These are phyloP conservation scores for Tetrapisispora taiwanensis DNA, from an alignment of 805 yeast species.

Conservation along the genomic window DNA sequence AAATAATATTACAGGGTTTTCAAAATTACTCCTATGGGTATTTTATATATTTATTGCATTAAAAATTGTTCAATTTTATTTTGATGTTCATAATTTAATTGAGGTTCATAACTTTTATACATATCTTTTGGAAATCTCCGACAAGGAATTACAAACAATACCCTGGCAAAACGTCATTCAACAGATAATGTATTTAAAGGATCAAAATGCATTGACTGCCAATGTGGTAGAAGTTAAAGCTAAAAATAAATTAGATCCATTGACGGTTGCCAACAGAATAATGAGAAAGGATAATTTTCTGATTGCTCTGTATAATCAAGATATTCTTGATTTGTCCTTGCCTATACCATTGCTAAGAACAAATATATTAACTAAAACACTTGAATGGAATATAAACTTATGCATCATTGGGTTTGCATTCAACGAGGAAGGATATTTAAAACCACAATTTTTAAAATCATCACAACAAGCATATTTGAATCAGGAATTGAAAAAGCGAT, in stretches of 20 bases:
- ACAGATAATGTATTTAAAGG: slow-evolving; percentile 61
- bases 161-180: slow-evolving; percentile 85
- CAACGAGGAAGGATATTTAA: slow-evolving; percentile 72
- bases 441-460: slow-evolving; percentile 60
- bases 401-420: slow-evolving; percentile 83
- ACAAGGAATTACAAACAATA: slow-evolving; percentile 81
- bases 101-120: slow-evolving; percentile 73
- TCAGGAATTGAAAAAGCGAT: slow-evolving; percentile 64
- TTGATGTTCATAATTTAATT: slow-evolving; percentile 54
- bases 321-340: slow-evolving; percentile 56
- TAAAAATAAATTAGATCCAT: slow-evolving; percentile 75
- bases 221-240: slow-evolving; percentile 51
- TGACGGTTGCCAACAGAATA: slow-evolving; percentile 87
- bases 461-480: slow-evolving; percentile 56
- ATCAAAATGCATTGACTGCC: slow-evolving; percentile 58
- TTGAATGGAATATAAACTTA: slow-evolving; percentile 89
- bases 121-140: slow-evolving; percentile 58
- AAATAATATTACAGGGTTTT: slow-evolving; percentile 36
- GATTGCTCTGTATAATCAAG: slow-evolving; percentile 78
- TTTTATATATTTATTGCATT: slow-evolving; percentile 45
- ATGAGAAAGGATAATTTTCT: slow-evolving; percentile 93
- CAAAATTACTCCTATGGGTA: slow-evolving; percentile 54
- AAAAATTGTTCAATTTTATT: slow-evolving; percentile 44
- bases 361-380: slow-evolving; percentile 60
- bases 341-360: slow-evolving; percentile 39